Evolutionary conservation across 106 monocot species (phyloP), one percentile per base, ranked within the genome.

Genomic region (Allium cepa): DNA sequence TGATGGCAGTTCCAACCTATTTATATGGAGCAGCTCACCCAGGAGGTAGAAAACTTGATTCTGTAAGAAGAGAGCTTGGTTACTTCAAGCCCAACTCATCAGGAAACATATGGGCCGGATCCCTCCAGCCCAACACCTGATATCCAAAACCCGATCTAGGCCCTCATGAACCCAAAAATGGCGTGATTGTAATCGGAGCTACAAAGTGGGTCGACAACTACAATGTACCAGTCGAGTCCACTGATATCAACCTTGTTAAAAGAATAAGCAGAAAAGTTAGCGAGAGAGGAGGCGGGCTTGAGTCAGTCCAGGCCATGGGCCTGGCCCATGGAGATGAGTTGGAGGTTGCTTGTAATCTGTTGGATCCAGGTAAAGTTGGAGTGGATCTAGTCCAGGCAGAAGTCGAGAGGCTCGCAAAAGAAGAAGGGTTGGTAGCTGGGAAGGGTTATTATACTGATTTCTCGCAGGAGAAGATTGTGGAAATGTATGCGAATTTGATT

Each of bases 391-490:
- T 94, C 68, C 94, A 94, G 77, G 26, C 36, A 1, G 75, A 75
- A 69, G 78, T 90, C 18, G 70, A 85, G 61, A 70, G 71, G 59
- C 75, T 90, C 28, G 94, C 85, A 0, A 62, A 58, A 0, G 70
- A 75, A 53, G 85, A 77, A 68, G 87, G 87, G 6, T 63, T 94
- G 69, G 17, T 50, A 11, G 83, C 66, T 7, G 87, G 73, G 8
- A 60, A 88, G 36, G 94, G 94, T 17, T 94, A 94, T 70, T 94
- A 75, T 71, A 94, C 94, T 14, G 90, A 94, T 62, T 79, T 81
- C 46, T 85, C 81, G 1, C 74, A 73, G 73, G 90, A 90, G 17
- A 81, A 15, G 60, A 79, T 94, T 49, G 61, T 88, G 46, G 78
- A 87, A 14, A 63, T 76, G 28, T 94, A 94, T 62, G 16, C 80